Base-by-base conservation (phyloP, 371 early-diverging fungal genomes). In the Mortierella sp. region DNA sequence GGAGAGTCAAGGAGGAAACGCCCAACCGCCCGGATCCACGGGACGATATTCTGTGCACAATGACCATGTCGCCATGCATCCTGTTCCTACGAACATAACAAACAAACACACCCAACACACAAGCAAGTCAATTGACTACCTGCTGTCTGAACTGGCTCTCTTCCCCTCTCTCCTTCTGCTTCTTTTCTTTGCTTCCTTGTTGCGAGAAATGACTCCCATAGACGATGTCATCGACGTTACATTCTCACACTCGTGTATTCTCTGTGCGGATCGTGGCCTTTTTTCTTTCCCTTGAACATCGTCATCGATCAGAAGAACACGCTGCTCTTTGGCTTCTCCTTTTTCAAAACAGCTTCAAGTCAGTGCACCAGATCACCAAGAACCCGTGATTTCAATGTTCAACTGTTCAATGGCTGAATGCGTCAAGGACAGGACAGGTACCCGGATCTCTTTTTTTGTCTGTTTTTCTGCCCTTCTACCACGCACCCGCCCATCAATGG, bases 211-310 rank as follows among this genome's bases (percentile, higher is more conserved):
- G 24, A 24, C 34, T 21, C 43, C 67, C 40, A 34, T 67, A 24
- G 43, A 37, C 64, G 37, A 64, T 64, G 64, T 64, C 64, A 64
- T 67, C 67, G 67, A 67, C 43, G 11, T 24, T 37, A 40, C 43
- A 67, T 40, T 40, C 43, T 40, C 6, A 34, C 9, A 67, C 37
- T 6, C 16, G n/a, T n/a, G 24, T n/a, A 54, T 67, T 21, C 64
- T 64, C 37, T 24, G 37, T 37, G 37, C 31, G 24, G 67, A 67
- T 67, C 67, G 21, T 40, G 67, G 40, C 21, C 24, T 67, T 37
- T 21, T 9, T 40, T 64, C 34, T 24, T 67, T 67, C n/a, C 24
- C 40, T 67, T 67, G 40, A 67, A 67, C 43, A 24, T 37, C 67
- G 67, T 67, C 67, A 67, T 64, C 40, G 67, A 64, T 34, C 64